These are phyloP conservation scores for Alternaria longipes DNA, from an alignment of 2,329 filamentous ascomycete species.

Conservation along the genomic window DNA sequence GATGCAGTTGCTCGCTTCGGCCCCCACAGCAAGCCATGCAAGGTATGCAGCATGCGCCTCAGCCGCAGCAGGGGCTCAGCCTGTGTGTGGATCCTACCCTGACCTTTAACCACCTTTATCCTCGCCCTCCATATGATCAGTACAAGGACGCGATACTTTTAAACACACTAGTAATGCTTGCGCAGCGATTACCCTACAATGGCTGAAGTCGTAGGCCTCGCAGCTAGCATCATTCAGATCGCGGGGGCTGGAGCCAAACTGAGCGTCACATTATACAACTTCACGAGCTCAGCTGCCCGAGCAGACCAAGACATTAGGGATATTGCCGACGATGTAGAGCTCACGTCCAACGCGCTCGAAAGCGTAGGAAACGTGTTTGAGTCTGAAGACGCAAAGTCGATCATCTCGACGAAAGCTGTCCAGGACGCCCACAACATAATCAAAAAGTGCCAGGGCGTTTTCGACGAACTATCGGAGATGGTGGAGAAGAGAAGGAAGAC, in stretches of 20 bases:
- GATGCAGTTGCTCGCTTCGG: background rate
- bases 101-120: background rate
- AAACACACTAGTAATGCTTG: background rate
- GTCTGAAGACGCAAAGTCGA: slow-evolving; percentile 19
- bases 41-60: background rate
- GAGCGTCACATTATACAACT: slow-evolving; percentile 36
- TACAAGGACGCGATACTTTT: no score
- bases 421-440: slow-evolving; percentile 34
- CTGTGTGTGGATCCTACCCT: background rate
- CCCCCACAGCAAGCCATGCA: background rate
- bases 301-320: slow-evolving; percentile 36
- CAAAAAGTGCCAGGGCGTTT: slow-evolving; percentile 37
- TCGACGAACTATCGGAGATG: slow-evolving; percentile 34
- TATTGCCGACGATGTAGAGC: slow-evolving; percentile 38
- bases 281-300: slow-evolving; percentile 27
- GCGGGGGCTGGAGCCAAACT: slow-evolving; percentile 36
- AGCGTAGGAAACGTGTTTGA: slow-evolving; percentile 34
- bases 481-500: slow-evolving; percentile 31
- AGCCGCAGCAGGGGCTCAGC: background rate
- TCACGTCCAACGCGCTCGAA: slow-evolving; percentile 36
- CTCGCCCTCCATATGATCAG: background rate
- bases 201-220: slow-evolving; percentile 37
- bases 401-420: slow-evolving; percentile 35
- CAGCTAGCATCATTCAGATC: slow-evolving; percentile 38
- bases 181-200: slow-evolving; percentile 14